phyloP scores from a whole-genome alignment of 2,329 filamentous ascomycete species.

The Graphilbum ipis-grandicollis region DNA sequence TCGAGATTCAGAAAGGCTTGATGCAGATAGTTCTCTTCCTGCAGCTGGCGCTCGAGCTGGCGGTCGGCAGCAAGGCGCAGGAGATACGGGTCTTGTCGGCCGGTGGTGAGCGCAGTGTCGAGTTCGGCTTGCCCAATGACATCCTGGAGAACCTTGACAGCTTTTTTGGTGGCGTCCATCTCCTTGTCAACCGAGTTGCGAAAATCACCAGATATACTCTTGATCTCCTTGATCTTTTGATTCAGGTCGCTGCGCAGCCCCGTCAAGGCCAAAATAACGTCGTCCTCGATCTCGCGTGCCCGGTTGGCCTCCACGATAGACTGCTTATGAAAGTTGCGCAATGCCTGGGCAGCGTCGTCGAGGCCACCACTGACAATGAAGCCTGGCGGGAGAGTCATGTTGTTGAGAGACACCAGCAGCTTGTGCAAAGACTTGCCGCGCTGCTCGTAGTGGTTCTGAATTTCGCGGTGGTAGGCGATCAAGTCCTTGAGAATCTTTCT shows the following conservation, averaged over 20 bases:
- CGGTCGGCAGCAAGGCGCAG: constrained; percentile 72
- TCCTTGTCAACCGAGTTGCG: constrained; percentile 95
- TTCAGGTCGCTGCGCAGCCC: constrained; percentile 75
- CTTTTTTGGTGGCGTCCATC: constrained; percentile 67
- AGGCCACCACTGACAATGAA: constrained; percentile 75
- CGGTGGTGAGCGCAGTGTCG: constrained; percentile 56
- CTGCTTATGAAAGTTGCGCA: constrained; percentile 69
- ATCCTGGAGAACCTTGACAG: constrained; percentile 68
- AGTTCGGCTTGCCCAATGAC: constrained; percentile 62
- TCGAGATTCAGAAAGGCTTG: constrained; percentile 91
- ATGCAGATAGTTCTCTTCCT: constrained; percentile 95
- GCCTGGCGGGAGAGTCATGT: constrained; percentile 52
- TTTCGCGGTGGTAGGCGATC: constrained; percentile 83
- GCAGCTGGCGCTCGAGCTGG: constrained; percentile 80
- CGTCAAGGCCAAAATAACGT: constrained; percentile 75
- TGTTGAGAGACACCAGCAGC: constrained; percentile 70
- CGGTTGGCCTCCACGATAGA: constrained; percentile 70
- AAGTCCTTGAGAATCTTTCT: constrained; percentile 88
- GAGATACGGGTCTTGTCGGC: constrained; percentile 85
- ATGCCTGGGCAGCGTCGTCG: constrained; percentile 65
- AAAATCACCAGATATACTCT: constrained; percentile 81
- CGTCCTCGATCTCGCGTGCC: constrained; percentile 75
- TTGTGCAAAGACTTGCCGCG: constrained; percentile 69
- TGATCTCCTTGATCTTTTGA: constrained; percentile 98
- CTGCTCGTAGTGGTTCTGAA: constrained; percentile 76